phyloP scores from a whole-genome alignment of 2,329 filamentous ascomycete species.

The Clarireedia monteithiana region DNA sequence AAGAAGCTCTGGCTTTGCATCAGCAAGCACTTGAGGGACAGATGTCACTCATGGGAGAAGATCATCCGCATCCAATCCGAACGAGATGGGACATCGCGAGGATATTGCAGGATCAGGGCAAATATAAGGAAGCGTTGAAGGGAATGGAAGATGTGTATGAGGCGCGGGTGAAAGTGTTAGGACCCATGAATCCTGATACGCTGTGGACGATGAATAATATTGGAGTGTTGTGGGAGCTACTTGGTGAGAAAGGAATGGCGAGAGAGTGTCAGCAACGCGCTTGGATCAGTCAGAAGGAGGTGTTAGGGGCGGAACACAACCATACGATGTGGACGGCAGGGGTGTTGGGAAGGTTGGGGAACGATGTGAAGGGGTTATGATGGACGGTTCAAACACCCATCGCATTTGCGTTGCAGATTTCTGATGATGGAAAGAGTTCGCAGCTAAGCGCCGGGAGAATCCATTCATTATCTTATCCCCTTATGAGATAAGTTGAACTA shows the following conservation, averaged over 20 bases:
- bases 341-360: not conserved
- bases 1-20: not conserved
- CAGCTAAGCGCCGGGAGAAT: too few relatives aligned
- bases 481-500: too few relatives aligned
- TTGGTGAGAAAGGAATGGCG: not conserved
- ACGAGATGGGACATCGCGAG: not conserved
- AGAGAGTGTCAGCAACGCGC: not conserved
- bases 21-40: not conserved
- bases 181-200: not conserved
- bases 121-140: not conserved
- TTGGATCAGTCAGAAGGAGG: not conserved
- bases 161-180: not conserved
- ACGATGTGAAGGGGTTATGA: not conserved
- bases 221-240: not conserved
- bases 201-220: conserved; percentile 7
- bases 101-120: not conserved
- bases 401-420: too few relatives aligned
- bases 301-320: not conserved
- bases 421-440: too few relatives aligned
- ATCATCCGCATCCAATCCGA: not conserved
- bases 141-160: conserved; percentile 1
- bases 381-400: too few relatives aligned
- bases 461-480: too few relatives aligned
- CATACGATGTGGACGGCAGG: not conserved
- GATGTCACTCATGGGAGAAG: not conserved